Evolutionary conservation across 2,329 filamentous ascomycete species (phyloP).

Genomic region (Trichoderma sp.): DNA sequence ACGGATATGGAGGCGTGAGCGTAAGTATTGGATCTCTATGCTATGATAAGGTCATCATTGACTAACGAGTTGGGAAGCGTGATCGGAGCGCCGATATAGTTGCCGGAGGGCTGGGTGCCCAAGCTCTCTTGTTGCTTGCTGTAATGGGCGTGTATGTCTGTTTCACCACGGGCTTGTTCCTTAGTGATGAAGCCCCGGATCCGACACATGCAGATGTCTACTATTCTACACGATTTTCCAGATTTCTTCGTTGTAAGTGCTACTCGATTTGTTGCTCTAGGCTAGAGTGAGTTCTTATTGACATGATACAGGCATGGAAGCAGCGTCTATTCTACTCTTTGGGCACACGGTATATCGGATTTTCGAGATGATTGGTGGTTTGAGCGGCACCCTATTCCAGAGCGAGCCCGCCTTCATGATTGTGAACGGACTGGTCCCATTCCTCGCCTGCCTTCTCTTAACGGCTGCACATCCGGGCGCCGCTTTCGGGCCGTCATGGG

Average conservation of each 20-base stretch:
- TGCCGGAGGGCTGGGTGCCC: conserved; percentile 45
- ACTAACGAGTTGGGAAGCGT: conserved; percentile 29
- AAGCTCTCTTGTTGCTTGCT: conserved; percentile 39
- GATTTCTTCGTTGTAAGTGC: conserved; percentile 44
- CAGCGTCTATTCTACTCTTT: conserved; percentile 37
- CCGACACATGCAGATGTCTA: conserved; percentile 40
- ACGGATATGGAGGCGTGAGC: conserved; percentile 31
- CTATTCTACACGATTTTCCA: conserved; percentile 40
- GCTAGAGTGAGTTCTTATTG: background rate
- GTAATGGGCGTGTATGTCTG: conserved; percentile 40
- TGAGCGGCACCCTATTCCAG: conserved; percentile 36
- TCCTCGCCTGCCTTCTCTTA: conserved; percentile 37
- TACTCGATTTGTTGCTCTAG: background rate
- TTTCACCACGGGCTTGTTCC: conserved; percentile 40
- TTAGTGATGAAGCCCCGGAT: conserved; percentile 38
- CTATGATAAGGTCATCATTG: background rate
- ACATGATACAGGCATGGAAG: conserved; percentile 35
- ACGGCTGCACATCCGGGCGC: conserved; percentile 37
- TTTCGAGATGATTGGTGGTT: conserved; percentile 38
- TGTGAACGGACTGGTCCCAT: conserved; percentile 40
- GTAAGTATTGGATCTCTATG: conserved; percentile 31
- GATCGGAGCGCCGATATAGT: conserved; percentile 38
- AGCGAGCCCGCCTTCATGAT: conserved; percentile 39
- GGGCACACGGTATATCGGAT: conserved; percentile 42
- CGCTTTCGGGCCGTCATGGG: conserved; percentile 41